These are phyloP conservation scores for Reticulascus tulasneorum DNA, from an alignment of 2,329 filamentous ascomycete species.

Conservation along the genomic window DNA sequence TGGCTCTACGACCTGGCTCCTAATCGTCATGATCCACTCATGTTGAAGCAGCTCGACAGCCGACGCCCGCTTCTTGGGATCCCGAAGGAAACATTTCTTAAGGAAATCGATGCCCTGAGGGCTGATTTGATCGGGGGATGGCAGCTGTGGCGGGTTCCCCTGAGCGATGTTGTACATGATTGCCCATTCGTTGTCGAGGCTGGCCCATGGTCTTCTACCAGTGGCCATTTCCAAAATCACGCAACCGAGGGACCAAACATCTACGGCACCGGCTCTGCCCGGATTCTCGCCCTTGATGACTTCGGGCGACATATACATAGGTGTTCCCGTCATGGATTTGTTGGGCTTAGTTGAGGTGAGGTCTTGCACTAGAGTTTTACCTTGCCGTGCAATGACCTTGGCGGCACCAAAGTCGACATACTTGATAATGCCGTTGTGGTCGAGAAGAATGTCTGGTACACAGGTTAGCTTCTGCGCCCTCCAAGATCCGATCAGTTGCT, in stretches of 20 bases:
- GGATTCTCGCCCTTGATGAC: constrained; percentile 87
- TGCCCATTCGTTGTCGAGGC: constrained; percentile 97
- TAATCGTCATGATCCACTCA: constrained; percentile 76
- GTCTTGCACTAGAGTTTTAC: constrained; percentile 74
- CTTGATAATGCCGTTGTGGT: constrained; percentile 97
- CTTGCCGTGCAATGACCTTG: constrained; percentile 92
- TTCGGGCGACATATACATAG: constrained; percentile 99
- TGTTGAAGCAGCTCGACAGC: constrained; percentile 90
- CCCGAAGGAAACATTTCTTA: constrained; percentile 77
- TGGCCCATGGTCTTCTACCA: constrained; percentile 88
- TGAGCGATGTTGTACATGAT: constrained; percentile 99
- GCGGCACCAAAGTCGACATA: constrained; percentile 98
- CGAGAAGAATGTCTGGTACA: constrained; percentile 78
- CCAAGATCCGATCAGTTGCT: neutral
- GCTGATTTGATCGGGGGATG: constrained; percentile 77
- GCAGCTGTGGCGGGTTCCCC: constrained; percentile 86
- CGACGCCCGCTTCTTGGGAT: constrained; percentile 73
- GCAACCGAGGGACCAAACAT: constrained; percentile 95
- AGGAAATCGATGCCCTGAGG: constrained; percentile 84
- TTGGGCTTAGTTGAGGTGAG: constrained; percentile 62
- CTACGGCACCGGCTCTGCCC: constrained; percentile 79
- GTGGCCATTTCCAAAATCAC: constrained; percentile 98
- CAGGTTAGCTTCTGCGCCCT: constrained; percentile 14
- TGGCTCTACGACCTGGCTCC: constrained; percentile 61
- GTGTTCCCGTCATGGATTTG: constrained; percentile 93